Conservation (phyloP, 768 basidiomycete species). For the Neoboletus subvelutipes region DNA sequence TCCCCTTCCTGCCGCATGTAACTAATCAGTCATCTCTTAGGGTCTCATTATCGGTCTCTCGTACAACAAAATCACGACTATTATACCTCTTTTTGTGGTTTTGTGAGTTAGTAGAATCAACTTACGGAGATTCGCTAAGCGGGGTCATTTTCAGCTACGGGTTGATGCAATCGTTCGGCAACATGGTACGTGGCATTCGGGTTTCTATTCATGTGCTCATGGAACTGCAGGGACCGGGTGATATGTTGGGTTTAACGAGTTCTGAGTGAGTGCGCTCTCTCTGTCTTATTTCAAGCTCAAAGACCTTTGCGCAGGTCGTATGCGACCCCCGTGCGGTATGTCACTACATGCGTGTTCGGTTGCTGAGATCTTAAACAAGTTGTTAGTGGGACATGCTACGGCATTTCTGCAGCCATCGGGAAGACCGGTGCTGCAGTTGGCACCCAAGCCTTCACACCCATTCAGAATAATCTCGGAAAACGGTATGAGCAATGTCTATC, state of each 20-base stretch:
- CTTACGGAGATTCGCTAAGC: slow-evolving; percentile 1
- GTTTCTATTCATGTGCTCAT: slow-evolving; percentile 10
- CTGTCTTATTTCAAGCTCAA: slow-evolving; percentile 1
- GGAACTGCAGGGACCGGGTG: slow-evolving; percentile 57
- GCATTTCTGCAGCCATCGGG: slow-evolving; percentile 64
- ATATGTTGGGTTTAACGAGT: slow-evolving; percentile 67
- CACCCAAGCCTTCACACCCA: slow-evolving; percentile 69
- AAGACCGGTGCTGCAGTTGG: slow-evolving; percentile 74
- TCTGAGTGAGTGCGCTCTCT: slow-evolving; percentile 50
- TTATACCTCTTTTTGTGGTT: slow-evolving; percentile 64
- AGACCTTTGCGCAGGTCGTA: slow-evolving; percentile 44
- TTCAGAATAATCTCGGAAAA: slow-evolving; percentile 65
- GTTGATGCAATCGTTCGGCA: slow-evolving; percentile 71
- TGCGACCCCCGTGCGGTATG: slow-evolving; percentile 60
- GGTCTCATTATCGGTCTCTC: slow-evolving; percentile 58
- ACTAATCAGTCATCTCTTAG: background rate
- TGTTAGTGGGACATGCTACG: slow-evolving; percentile 64
- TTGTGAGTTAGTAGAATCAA: slow-evolving; percentile 43
- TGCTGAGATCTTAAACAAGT: background rate
- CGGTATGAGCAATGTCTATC: slow-evolving; percentile 36
- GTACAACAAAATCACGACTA: slow-evolving; percentile 62
- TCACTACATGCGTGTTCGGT: background rate
- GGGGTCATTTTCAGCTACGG: slow-evolving; percentile 49
- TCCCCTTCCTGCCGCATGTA: background rate
- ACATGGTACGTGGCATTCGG: slow-evolving; percentile 42